A percentile compares a stretch with the other conserved stretches of the same genome.
Evolutionary conservation across 1,284 basidiomycete species (phyloP).

Genomic region (Ceratobasidium sp.): DNA sequence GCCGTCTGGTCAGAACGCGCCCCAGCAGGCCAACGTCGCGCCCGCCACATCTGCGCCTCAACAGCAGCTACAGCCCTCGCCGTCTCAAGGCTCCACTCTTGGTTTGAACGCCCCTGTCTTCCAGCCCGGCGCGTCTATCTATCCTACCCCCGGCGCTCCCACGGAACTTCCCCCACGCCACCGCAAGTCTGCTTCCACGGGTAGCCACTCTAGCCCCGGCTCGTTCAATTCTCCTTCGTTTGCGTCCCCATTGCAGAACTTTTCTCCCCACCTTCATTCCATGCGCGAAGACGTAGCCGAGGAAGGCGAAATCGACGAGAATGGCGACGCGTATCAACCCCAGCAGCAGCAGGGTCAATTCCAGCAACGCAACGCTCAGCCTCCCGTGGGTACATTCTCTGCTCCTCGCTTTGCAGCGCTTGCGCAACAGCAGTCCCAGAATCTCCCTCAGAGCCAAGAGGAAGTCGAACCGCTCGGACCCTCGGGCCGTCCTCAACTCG

Average conservation of each 20-base stretch:
- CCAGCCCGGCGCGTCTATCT: conserved; percentile 73
- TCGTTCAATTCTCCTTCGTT: conserved; percentile 57
- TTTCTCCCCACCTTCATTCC: conserved; percentile 80
- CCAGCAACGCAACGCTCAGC: conserved; percentile 77
- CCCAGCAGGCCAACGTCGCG: conserved; percentile 52
- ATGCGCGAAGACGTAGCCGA: conserved; percentile 87
- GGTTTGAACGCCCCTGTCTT: conserved; percentile 78
- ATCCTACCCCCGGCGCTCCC: conserved; percentile 62
- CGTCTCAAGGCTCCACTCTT: conserved; percentile 63
- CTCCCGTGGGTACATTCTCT: conserved; percentile 71
- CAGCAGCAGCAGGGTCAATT: conserved; percentile 65
- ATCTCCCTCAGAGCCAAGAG: conserved; percentile 52
- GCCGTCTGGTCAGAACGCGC: conserved; percentile 63
- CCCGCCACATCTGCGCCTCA: conserved; percentile 58
- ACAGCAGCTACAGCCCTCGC: conserved; percentile 59
- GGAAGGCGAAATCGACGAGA: conserved; percentile 81
- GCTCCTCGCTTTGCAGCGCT: conserved; percentile 89
- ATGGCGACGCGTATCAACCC: conserved; percentile 57
- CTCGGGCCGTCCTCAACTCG: conserved; percentile 87
- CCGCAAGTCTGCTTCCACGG: conserved; percentile 82
- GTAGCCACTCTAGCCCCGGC: conserved; percentile 57
- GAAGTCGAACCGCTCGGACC: conserved; percentile 73
- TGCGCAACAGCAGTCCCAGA: conserved; percentile 58
- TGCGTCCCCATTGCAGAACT: conserved; percentile 73
- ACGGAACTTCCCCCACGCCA: conserved; percentile 66